phyloP scores from a whole-genome alignment of 2,329 filamentous ascomycete genomes.

The Fusarium piperis region DNA sequence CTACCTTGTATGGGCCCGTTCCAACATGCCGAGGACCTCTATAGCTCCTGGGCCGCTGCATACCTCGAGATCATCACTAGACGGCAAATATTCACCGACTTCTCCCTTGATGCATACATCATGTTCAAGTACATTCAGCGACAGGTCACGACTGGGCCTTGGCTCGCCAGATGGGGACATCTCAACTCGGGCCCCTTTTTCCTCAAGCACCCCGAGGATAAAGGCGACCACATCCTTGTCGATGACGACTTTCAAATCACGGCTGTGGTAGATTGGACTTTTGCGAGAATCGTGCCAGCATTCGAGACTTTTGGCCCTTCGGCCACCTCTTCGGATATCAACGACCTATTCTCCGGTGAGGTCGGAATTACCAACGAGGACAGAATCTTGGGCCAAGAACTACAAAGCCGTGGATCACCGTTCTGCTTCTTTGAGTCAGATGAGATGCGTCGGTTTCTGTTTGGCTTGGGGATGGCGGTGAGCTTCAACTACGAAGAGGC shows the following conservation, averaged over 20 bases:
- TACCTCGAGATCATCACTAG: conserved; percentile 41
- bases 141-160: not conserved
- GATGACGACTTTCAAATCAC: conserved; percentile 55
- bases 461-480: conserved; percentile 29
- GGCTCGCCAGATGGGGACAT: conserved; percentile 1
- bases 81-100: conserved; percentile 42
- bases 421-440: conserved; percentile 27
- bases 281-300: conserved; percentile 13
- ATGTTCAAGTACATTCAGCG: conserved; percentile 50
- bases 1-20: conserved; percentile 22
- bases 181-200: conserved; percentile 45
- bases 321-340: not conserved
- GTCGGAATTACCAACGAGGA: conserved; percentile 6
- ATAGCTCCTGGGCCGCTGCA: conserved; percentile 30
- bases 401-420: not conserved
- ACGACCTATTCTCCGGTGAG: conserved; percentile 1
- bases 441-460: conserved; percentile 32
- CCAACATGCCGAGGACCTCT: conserved; percentile 12
- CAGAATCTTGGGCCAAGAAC: not conserved
- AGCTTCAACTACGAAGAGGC: conserved; percentile 8
- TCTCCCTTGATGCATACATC: conserved; percentile 41
- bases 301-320: conserved; percentile 21
- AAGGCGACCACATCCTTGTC: conserved; percentile 56
- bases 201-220: conserved; percentile 57
- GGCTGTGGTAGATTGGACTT: conserved; percentile 39